Evolutionary conservation across 495 filamentous ascomycete species (phyloP).

Genomic region (Neohortaea acidophila): DNA sequence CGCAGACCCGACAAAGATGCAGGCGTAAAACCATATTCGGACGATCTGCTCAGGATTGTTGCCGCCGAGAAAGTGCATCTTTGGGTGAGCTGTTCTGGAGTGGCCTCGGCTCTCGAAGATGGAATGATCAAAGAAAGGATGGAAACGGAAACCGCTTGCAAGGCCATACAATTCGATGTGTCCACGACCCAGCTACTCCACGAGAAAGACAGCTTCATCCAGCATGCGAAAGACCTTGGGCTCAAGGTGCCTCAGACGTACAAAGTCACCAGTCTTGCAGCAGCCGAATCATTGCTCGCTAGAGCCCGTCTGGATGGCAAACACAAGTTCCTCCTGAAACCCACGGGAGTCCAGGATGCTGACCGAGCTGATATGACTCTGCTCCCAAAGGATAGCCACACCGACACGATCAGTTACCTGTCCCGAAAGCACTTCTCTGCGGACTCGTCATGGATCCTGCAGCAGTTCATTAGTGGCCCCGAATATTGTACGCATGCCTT

Average conservation of each 20-base stretch:
- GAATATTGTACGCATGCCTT: slow-evolving; percentile 59
- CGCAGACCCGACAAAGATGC: slow-evolving; percentile 18
- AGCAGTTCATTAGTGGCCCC: slow-evolving; percentile 46
- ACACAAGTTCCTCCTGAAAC: slow-evolving; percentile 48
- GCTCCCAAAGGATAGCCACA: slow-evolving; percentile 39
- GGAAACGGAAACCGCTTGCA: slow-evolving; percentile 42
- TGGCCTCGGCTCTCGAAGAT: slow-evolving; percentile 45
- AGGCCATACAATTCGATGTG: slow-evolving; percentile 41
- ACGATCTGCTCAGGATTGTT: slow-evolving; percentile 41
- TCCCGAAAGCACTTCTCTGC: slow-evolving; percentile 40
- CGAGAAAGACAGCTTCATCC: slow-evolving; percentile 43
- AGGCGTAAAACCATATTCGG: slow-evolving; percentile 29
- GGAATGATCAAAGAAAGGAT: slow-evolving; percentile 46
- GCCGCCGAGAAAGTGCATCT: slow-evolving; percentile 47
- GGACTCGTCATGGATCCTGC: slow-evolving; percentile 48
- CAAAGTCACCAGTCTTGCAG: slow-evolving; percentile 40
- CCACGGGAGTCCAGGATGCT: slow-evolving; percentile 36
- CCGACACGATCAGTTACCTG: slow-evolving; percentile 39
- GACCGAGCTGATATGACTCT: slow-evolving; percentile 33
- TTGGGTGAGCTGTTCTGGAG: slow-evolving; percentile 58
- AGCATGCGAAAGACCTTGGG: slow-evolving; percentile 34
- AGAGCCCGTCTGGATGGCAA: slow-evolving; percentile 28
- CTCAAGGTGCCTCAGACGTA: slow-evolving; percentile 45
- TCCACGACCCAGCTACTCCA: slow-evolving; percentile 38
- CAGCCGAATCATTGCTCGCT: slow-evolving; percentile 41